Conservation (phyloP, 1,284 basidiomycete species). For the Inonotus hispidus region DNA sequence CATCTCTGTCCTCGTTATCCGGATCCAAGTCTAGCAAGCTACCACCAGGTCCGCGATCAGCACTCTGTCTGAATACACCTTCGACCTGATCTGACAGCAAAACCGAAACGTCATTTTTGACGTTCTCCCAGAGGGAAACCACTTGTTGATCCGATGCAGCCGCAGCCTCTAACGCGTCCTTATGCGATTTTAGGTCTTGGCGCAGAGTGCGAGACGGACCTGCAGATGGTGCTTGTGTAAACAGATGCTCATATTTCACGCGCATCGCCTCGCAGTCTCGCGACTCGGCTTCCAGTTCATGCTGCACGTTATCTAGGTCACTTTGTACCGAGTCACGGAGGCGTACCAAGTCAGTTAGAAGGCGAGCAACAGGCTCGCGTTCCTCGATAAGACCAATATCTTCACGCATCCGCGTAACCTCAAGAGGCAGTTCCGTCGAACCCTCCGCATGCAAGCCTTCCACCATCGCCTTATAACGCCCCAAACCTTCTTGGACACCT, state of each 20-base stretch:
- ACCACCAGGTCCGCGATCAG: constrained; percentile 41
- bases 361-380: constrained; percentile 56
- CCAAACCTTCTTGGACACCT: constrained; percentile 75
- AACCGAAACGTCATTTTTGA: constrained; percentile 63
- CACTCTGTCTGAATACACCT: constrained; percentile 61
- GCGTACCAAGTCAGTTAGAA: constrained; percentile 57
- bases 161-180: constrained; percentile 73
- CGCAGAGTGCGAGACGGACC: constrained; percentile 68
- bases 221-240: constrained; percentile 86
- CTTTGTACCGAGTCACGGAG: constrained; percentile 57
- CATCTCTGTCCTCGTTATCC: constrained; percentile 55
- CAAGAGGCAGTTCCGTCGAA: constrained; percentile 58
- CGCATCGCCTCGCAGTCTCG: constrained; percentile 80
- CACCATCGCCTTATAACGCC: constrained; percentile 70
- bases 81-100: constrained; percentile 67
- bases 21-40: constrained; percentile 69
- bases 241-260: constrained; percentile 83
- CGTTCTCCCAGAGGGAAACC: constrained; percentile 65
- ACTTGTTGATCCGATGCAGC: constrained; percentile 78
- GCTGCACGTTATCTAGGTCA: constrained; percentile 56
- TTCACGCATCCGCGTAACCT: constrained; percentile 73
- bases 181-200: constrained; percentile 78
- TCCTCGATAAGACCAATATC: constrained; percentile 68
- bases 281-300: constrained; percentile 72
- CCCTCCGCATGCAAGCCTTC: constrained; percentile 67